Evolutionary conservation across 106 monocot species (phyloP).

Genomic region (Acanthochlamys bracteata): DNA sequence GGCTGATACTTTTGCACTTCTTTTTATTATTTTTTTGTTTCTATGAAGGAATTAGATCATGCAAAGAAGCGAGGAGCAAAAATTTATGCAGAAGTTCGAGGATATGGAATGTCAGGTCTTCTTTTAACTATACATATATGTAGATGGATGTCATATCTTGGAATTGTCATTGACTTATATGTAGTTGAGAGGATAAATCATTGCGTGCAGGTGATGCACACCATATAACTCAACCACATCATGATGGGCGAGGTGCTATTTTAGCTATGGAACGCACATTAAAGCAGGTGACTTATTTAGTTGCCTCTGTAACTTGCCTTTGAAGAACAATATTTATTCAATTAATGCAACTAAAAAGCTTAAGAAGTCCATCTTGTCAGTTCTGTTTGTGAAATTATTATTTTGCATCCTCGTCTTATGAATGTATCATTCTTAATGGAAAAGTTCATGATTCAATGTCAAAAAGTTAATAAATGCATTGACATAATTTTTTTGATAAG

Average conservation of each 20-base stretch:
- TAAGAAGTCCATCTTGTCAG: no score
- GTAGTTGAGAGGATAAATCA: not conserved
- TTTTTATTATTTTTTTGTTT: not conserved
- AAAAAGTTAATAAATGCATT: no score
- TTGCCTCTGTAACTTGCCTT: no score
- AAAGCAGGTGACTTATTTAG: conserved; percentile 57
- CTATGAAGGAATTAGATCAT: conserved; percentile 64
- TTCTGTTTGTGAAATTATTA: no score
- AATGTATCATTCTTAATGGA: no score
- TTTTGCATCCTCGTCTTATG: no score
- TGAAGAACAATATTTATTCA: no score
- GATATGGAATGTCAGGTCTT: conserved; percentile 96
- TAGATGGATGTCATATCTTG: not conserved
- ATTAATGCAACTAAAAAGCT: no score
- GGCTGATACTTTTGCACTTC: not conserved
- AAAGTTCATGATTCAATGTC: no score
- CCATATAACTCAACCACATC: conserved; percentile 91
- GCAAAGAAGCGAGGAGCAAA: conserved; percentile 79
- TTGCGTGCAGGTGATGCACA: conserved; percentile 70
- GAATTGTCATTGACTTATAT: not conserved
- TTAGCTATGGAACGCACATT: conserved; percentile 82
- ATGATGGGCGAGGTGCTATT: conserved; percentile 88
- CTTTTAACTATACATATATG: no score
- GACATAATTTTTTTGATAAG: no score
- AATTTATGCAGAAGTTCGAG: conserved; percentile 92